Percentiles rank a stretch among this genome's conserved stretches.
phyloP scores from a whole-genome alignment of 176 grass and related monocot species.

The Oryza australiensis region DNA sequence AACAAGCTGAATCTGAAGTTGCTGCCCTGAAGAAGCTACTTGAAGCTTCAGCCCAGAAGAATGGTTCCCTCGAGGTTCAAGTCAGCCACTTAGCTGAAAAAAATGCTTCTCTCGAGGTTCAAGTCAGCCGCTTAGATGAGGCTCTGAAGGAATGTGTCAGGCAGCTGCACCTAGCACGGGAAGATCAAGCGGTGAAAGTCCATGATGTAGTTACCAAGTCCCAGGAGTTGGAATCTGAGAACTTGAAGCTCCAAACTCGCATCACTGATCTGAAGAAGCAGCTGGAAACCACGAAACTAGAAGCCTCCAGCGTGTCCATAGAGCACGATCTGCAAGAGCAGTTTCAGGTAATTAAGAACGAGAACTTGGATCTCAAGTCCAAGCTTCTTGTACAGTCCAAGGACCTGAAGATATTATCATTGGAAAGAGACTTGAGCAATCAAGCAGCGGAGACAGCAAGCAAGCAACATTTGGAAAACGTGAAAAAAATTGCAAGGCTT shows the following conservation, averaged over 20 bases:
- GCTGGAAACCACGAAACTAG: constrained; percentile 46
- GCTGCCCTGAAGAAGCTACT: constrained; percentile 65
- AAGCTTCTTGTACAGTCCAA: constrained; percentile 63
- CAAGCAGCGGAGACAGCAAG: constrained; percentile 91
- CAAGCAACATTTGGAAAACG: constrained; percentile 77
- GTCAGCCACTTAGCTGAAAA: constrained; percentile 62
- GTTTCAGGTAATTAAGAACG: constrained; percentile 62
- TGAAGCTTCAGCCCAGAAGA: constrained; percentile 72
- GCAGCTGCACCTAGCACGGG: constrained; percentile 68
- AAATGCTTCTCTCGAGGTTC: constrained; percentile 73
- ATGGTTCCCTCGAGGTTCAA: constrained; percentile 71
- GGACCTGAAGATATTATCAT: constrained; percentile 60
- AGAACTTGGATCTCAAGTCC: constrained; percentile 72
- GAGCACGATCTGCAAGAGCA: constrained; percentile 53
- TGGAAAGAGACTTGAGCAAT: constrained; percentile 91
- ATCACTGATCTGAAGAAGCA: constrained; percentile 60
- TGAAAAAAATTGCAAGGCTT: constrained; percentile 80
- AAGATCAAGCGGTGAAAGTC: constrained; percentile 80
- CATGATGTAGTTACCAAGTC: constrained; percentile 44
- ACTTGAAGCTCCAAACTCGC: constrained; percentile 52
- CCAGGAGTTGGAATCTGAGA: constrained; percentile 51
- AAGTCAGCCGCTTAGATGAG: constrained; percentile 66
- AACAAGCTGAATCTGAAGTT: constrained; percentile 86
- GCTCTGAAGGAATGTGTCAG: constrained; percentile 96
- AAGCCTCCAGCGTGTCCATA: constrained; percentile 32